Evolutionary conservation across 2,329 filamentous ascomycete genomes (phyloP), one percentile per base, ranked within the genome.

Genomic region (Arthrobotrys pseudoclavata): DNA sequence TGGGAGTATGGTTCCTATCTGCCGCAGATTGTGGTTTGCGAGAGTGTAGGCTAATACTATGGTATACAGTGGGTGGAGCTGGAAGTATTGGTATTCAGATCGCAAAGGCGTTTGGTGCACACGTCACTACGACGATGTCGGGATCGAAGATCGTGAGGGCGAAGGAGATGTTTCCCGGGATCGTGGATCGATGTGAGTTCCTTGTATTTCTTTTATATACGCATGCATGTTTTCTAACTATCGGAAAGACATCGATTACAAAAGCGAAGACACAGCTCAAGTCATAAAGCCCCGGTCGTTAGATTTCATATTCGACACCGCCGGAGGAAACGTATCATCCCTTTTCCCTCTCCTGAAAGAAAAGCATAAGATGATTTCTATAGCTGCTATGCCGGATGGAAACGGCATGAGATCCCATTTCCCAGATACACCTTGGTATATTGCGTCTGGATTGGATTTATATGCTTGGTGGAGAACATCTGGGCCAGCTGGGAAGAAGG

Each of bases 31-130:
- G 7, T 55, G 4, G 13, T 10, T 15, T 40, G 1, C 15, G 12
- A 15, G 7, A 12, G 13, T 34, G 15, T 15, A 50, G n/a, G 52
- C 74, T 71, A 45, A 70, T 52, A 5, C 15, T 45, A 6, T 34
- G 31, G 40, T 22, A 13, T 31, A 64, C 42, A 76, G 72, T 76
- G 72, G 75, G 75, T 52, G 75, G 75, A 20, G 68, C 75, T 37
- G 75, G 75, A 5, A 71, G 68, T 40, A 57, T 71, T 26, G 75
- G 75, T 7, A 66, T 78, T n/a, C 75, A 78, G 34, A 37, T 78
- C 9, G 62, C 47, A 6, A 78, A 78, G 50, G 68, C 53, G 9
- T 70, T 72, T 26, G 75, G 75, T 5, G 75, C 68, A n/a, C 61
- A 64, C 7, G 75, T 78, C n/a, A 67, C 70, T 10, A 78, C 75